Evolutionary conservation across 2,329 filamentous ascomycete species (phyloP).

Genomic region (Venturia effusa): DNA sequence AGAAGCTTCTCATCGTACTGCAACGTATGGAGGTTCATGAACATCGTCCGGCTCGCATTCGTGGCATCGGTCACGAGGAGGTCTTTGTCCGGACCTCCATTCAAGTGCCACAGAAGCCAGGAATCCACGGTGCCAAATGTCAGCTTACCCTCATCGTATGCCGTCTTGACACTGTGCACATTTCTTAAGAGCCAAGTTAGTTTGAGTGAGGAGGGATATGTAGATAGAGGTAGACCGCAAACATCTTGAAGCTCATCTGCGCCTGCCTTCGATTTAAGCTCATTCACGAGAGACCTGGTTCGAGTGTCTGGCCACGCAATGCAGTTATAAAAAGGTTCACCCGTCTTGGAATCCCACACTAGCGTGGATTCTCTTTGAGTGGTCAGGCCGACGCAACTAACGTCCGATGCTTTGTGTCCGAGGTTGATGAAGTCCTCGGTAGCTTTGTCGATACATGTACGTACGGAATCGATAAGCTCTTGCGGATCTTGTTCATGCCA

Average conservation of each 20-base stretch:
- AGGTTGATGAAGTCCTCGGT: conserved; percentile 59
- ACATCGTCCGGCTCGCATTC: conserved; percentile 87
- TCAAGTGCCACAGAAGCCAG: conserved; percentile 78
- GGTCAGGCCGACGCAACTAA: conserved; percentile 74
- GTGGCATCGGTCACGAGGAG: conserved; percentile 76
- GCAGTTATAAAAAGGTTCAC: conserved; percentile 71
- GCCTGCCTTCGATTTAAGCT: conserved; percentile 57
- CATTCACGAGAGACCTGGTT: conserved; percentile 63
- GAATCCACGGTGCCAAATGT: conserved; percentile 82
- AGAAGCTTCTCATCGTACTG: conserved; percentile 70
- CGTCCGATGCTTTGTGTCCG: conserved; percentile 56
- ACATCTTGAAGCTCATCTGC: conserved; percentile 59
- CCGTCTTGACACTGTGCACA: conserved; percentile 54
- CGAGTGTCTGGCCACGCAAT: conserved; percentile 88
- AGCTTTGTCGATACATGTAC: conserved; percentile 69
- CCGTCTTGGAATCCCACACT: conserved; percentile 72
- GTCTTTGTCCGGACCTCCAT: conserved; percentile 57
- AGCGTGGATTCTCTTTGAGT: conserved; percentile 85
- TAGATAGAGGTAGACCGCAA: conserved; percentile 75
- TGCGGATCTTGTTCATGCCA: conserved; percentile 85
- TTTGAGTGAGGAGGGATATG: conserved; percentile 81
- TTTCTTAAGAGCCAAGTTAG: conserved; percentile 73
- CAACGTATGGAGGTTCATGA: conserved; percentile 76
- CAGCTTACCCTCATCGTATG: conserved; percentile 65
- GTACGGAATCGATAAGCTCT: conserved; percentile 64